Conservation (phyloP, 2,329 filamentous ascomycete genomes). For the Pseudofabraea citricarpa region DNA sequence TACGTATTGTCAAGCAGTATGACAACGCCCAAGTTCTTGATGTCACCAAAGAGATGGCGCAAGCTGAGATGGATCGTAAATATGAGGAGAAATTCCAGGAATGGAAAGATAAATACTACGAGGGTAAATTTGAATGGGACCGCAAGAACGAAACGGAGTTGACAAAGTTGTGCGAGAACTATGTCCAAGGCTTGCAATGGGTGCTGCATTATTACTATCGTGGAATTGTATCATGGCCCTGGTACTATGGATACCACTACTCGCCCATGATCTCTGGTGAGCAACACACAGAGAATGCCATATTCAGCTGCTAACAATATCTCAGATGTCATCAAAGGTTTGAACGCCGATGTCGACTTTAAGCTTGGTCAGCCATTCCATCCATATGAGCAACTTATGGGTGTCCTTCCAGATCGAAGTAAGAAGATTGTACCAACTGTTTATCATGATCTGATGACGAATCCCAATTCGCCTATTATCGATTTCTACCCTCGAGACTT, state of each 20-base stretch:
- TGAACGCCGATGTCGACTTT: constrained; percentile 86
- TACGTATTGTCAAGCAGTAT: constrained; percentile 82
- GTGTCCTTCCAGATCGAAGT: constrained; percentile 92
- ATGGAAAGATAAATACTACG: constrained; percentile 96
- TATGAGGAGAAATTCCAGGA: constrained; percentile 86
- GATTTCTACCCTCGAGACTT: constrained; percentile 98
- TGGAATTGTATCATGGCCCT: constrained; percentile 96
- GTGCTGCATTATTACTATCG: constrained; percentile 97
- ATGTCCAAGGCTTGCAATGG: constrained; percentile 96
- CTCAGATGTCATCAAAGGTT: constrained; percentile 78
- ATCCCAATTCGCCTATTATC: constrained; percentile 83
- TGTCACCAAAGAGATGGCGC: constrained; percentile 70
- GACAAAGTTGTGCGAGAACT: constrained; percentile 83
- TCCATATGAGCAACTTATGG: constrained; percentile 96
- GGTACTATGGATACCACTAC: constrained; percentile 97
- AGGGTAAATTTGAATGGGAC: constrained; percentile 85
- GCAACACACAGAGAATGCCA: constrained; percentile 18
- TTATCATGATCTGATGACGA: constrained; percentile 92
- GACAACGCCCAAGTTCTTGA: constrained; percentile 87
- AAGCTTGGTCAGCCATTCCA: constrained; percentile 90
- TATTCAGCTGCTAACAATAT: constrained; percentile 10
- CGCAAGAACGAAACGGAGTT: constrained; percentile 77
- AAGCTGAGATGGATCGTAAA: constrained; percentile 72
- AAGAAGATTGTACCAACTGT: constrained; percentile 88
- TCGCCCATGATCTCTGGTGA: constrained; percentile 88